A percentile compares a stretch with the other conserved stretches of the same genome.
These are phyloP conservation scores for Exutisphaerella laricina DNA, from an alignment of 2,329 filamentous ascomycete species.

Conservation along the genomic window DNA sequence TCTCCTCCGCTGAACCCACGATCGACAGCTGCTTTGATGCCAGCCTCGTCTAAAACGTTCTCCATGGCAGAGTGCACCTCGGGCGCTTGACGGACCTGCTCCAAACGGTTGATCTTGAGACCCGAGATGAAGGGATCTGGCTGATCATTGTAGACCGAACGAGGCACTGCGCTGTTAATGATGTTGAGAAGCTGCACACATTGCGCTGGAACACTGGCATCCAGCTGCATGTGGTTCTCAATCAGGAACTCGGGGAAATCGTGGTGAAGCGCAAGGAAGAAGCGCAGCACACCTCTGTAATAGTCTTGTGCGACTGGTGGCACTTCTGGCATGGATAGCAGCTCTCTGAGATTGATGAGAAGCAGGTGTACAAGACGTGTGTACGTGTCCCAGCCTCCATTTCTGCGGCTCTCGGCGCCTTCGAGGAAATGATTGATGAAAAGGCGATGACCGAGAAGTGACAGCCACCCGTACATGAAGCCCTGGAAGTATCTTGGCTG, in stretches of 20 bases:
- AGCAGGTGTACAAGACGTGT: slow-evolving; percentile 52
- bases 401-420: slow-evolving; percentile 24
- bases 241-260: slow-evolving; percentile 92
- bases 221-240: slow-evolving; percentile 77
- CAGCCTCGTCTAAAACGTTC: slow-evolving; percentile 45
- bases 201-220: slow-evolving; percentile 72
- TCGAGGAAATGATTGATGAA: slow-evolving; percentile 75
- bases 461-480: slow-evolving; percentile 81
- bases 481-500: slow-evolving; percentile 72
- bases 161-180: slow-evolving; percentile 73
- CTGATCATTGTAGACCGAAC: slow-evolving; percentile 59
- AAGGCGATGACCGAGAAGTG: slow-evolving; percentile 73
- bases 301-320: slow-evolving; percentile 69
- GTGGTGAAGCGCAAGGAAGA: slow-evolving; percentile 80
- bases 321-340: slow-evolving; percentile 68
- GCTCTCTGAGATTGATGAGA: slow-evolving; percentile 64
- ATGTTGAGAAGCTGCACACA: slow-evolving; percentile 84
- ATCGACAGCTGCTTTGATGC: slow-evolving; percentile 52
- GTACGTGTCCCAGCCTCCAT: slow-evolving; percentile 66
- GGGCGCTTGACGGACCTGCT: slow-evolving; percentile 66
- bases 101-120: slow-evolving; percentile 68
- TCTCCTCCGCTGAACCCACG: slow-evolving; percentile 37
- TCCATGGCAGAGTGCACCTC: slow-evolving; percentile 59
- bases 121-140: slow-evolving; percentile 68
- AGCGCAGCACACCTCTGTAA: slow-evolving; percentile 76